Base-by-base conservation (phyloP, 2,329 filamentous ascomycete genomes). In the Botrytis deweyae region DNA sequence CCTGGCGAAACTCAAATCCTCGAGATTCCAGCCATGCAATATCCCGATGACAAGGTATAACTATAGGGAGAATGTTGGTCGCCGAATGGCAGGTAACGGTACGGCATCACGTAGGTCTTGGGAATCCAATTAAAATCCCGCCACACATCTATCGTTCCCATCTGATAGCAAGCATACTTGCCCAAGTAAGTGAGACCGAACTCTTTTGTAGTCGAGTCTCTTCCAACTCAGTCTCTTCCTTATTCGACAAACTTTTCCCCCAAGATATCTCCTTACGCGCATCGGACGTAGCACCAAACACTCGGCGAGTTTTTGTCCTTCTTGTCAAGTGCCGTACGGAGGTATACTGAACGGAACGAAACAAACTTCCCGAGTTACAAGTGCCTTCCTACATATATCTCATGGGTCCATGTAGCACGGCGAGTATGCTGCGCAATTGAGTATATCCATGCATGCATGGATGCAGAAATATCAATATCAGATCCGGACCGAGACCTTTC, bases 401-500 rank as follows among this genome's bases (percentile, higher is more conserved):
- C 64, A 52, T 64, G 25, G 14, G 36, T 20, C n/a, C 55, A 69
- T 18, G 66, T 58, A 1, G 49, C 16, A 69, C 66, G 38, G 38
- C 66, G 66, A 69, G 66, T 68, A 68, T 68, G 49, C 36, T 68
- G 66, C 36, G n/a, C 66, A 68, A 68, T 33, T 44, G 29, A 25
- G 55, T 33, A 36, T 58, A 46, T 70, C n/a, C 40, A 70, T 70
- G 58, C 55, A 70, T 70, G 40, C 49, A 70, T 70, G 68, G 4
- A 67, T 72, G 36, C n/a, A 67, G 38, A 36, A 38, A 58, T 59
- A 67, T 67, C 36, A 72, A 67, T 66, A 72, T 72, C 70, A 72
- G 70, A 72, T 72, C 49, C 42, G 46, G 44, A 67, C 63, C 38
- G 70, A 72, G 62, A 72, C 49, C 55, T 58, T 55, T n/a, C 40